Evolutionary conservation across 2,329 filamentous ascomycete species (phyloP).

Genomic region (Pyrenophora teres): DNA sequence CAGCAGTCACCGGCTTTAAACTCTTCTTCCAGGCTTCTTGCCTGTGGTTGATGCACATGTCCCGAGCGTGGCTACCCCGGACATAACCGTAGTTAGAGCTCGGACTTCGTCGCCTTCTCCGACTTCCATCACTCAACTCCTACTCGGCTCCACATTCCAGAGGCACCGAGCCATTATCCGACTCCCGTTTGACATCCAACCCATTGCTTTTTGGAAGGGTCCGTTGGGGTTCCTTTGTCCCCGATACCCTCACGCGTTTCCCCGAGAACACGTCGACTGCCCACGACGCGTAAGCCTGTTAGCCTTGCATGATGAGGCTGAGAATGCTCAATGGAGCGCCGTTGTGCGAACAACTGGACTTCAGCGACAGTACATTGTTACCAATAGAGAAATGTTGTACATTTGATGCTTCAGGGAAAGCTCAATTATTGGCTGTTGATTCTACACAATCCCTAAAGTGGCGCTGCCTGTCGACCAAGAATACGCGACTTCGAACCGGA

Average conservation of each 20-base stretch:
- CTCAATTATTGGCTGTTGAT: neutral
- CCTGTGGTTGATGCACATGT: no score
- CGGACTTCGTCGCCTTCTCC: conserved; percentile 8
- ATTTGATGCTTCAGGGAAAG: conserved; percentile 36
- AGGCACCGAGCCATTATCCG: neutral
- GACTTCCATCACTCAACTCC: neutral
- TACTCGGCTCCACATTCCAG: conserved; percentile 3
- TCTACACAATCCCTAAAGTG: conserved; percentile 32
- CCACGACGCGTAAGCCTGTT: conserved; percentile 1
- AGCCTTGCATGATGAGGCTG: conserved; percentile 44
- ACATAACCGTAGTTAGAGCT: neutral
- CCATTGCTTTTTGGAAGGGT: no score
- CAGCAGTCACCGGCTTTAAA: conserved; percentile 6
- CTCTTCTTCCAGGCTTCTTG: neutral
- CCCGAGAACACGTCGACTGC: neutral
- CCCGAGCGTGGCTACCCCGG: neutral
- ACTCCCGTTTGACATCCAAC: neutral
- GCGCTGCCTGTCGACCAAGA: conserved; percentile 27
- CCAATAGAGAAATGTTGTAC: conserved; percentile 52
- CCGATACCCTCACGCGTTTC: no score
- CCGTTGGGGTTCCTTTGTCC: no score
- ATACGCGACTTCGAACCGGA: conserved; percentile 30
- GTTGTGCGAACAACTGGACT: conserved; percentile 57
- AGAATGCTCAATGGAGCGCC: conserved; percentile 67
- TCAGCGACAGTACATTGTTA: conserved; percentile 59